Evolutionary conservation across 768 basidiomycete species (phyloP), one percentile per base, ranked within the genome.

Genomic region (Kwoniella botswanensis): DNA sequence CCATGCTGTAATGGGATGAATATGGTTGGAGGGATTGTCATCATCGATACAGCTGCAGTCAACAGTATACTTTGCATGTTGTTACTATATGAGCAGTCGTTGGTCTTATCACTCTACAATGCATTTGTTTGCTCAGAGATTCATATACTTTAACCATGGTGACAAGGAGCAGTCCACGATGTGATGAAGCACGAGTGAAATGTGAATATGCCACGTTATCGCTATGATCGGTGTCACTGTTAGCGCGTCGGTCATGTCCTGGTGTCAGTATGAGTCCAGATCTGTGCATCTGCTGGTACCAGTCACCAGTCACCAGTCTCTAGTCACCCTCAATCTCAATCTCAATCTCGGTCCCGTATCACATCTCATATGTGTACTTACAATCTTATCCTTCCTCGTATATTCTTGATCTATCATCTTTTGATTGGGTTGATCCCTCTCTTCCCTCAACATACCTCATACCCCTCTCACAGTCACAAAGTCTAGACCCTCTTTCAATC

Each of bases 221-320:
- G 21, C 21, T 17, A 6, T 52, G 17, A 52, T 17, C 50, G 50
- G 21, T 52, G 50, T 15, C 21, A 52, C 7, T 35, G 50, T 44
- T 41, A 41, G 60, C 60, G 60, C 60, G 62, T 63, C 62, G 62
- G 62, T 63, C 35, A 63, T 24, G 50, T 52, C 62, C 62, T 35
- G 2, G 29, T 29, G 29, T 29, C 29, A 29, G 29, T 29, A 29
- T 29, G 29, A 35, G 6, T 35, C 35, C 35, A 35, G 35, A 35
- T 35, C 35, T 35, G 35, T 35, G 35, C 35, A 35, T 35, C 35
- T 35, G 35, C 35, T 35, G 35, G 35, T 35, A 35, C 35, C 35
- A 35, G 35, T 35, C 35, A 35, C 35, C 35, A 35, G 35, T 22
- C 22, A 52, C 50, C 35, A 35, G 35, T 35, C 29, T 2, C 29